Percentiles rank a stretch among this genome's conserved stretches.
These are phyloP conservation scores for Euphrasia confusa DNA, from an alignment of 257 asterid genomes.

Conservation along the genomic window DNA sequence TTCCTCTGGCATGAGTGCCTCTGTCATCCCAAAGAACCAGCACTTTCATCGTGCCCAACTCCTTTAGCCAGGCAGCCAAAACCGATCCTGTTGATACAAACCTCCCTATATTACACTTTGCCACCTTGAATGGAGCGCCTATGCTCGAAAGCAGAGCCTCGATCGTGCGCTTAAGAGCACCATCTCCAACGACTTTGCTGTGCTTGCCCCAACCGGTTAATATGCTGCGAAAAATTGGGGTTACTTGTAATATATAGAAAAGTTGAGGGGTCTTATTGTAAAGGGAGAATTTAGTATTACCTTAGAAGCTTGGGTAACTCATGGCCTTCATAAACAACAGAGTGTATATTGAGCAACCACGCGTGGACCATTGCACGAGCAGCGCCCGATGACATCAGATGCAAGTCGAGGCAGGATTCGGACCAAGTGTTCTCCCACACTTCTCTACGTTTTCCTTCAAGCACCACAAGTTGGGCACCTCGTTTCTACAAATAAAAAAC, in stretches of 20 bases:
- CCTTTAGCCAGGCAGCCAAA: constrained; percentile 81
- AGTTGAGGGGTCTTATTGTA: background rate
- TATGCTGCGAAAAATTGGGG: constrained; percentile 45
- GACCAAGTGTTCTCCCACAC: constrained; percentile 90
- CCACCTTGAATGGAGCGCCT: constrained; percentile 79
- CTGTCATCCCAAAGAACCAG: constrained; percentile 76
- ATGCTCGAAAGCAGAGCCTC: constrained; percentile 75
- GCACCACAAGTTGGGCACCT: constrained; percentile 88
- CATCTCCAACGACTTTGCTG: constrained; percentile 89
- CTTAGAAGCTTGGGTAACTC: constrained; percentile 76
- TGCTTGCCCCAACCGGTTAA: constrained; percentile 99
- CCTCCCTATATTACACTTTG: constrained; percentile 80
- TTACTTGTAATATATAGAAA: background rate
- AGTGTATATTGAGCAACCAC: constrained; percentile 73
- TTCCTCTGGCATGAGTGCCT: constrained; percentile 25
- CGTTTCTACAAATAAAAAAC: constrained; percentile 41
- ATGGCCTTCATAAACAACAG: constrained; percentile 73
- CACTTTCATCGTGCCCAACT: constrained; percentile 68
- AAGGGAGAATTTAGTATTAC: constrained; percentile 21
- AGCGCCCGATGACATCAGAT: constrained; percentile 94
- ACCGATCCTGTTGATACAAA: constrained; percentile 69
- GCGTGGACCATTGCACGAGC: constrained; percentile 96
- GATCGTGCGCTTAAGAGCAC: constrained; percentile 67
- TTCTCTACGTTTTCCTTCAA: constrained; percentile 76
- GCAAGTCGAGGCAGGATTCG: constrained; percentile 81